Conservation (phyloP, 192 early-diverging fungal species). For the Haplosporangium gracile region DNA sequence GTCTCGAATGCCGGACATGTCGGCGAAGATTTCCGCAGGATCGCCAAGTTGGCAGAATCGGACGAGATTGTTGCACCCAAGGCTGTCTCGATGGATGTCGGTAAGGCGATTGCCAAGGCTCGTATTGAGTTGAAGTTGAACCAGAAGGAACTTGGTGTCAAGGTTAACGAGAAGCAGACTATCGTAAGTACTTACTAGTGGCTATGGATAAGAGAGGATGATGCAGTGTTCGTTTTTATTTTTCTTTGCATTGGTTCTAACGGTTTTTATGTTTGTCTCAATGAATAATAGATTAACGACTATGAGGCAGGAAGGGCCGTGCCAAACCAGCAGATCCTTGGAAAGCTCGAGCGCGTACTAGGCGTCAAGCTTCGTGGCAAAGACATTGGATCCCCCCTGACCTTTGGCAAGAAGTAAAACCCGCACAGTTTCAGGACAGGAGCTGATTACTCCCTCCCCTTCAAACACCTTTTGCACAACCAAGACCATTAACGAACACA, state of each 20-base stretch:
- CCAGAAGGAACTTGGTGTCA: conserved; percentile 88
- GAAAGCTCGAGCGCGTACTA: conserved; percentile 87
- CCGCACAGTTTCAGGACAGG: background rate
- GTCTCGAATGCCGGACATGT: conserved; percentile 68
- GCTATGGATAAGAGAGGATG: background rate
- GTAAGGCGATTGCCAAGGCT: conserved; percentile 87
- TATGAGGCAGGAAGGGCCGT: conserved; percentile 87
- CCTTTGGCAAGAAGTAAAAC: conserved; percentile 59
- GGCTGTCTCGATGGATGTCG: conserved; percentile 75
- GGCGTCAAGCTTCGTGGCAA: conserved; percentile 89
- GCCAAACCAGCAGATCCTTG: conserved; percentile 90
- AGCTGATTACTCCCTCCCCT: background rate
- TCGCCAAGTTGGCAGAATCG: conserved; percentile 89
- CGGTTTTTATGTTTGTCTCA: background rate
- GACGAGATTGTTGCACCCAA: conserved; percentile 79
- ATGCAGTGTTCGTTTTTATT: background rate
- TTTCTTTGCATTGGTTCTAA: background rate
- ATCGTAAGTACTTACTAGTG: conserved; percentile 60
- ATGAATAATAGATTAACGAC: conserved; percentile 72
- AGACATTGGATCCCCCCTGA: conserved; percentile 72
- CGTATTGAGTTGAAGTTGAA: conserved; percentile 78
- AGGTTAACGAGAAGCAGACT: conserved; percentile 91
- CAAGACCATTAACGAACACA: background rate
- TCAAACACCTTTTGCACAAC: too few species aligned
- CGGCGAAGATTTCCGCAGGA: conserved; percentile 73